A percentile compares a stretch with the other conserved stretches of the same genome.
These are phyloP conservation scores for Krasilnikovozyma curviuscula DNA, from an alignment of 768 basidiomycete species.

Conservation along the genomic window DNA sequence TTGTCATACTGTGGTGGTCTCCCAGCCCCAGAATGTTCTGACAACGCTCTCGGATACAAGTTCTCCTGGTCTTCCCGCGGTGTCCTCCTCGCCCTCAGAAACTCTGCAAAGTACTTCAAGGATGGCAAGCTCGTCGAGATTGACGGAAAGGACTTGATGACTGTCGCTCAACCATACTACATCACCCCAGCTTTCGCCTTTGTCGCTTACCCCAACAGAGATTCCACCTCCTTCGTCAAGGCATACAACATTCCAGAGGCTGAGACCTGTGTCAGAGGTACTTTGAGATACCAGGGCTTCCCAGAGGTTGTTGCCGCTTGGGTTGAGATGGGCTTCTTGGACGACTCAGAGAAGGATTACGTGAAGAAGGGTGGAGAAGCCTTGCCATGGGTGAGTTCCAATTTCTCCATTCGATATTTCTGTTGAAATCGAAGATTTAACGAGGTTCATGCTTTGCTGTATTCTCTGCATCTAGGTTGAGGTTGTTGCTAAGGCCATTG, in stretches of 20 bases:
- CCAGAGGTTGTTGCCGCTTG: conserved; percentile 77
- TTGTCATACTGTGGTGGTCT: conserved; percentile 90
- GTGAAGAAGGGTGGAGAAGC: conserved; percentile 38
- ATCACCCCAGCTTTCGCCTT: conserved; percentile 91
- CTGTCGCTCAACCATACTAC: conserved; percentile 73
- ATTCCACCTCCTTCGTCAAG: conserved; percentile 75
- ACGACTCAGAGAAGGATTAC: conserved; percentile 57
- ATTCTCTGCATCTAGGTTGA: conserved; percentile 28
- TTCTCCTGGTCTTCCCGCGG: conserved; percentile 98
- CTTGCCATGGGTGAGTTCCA: conserved; percentile 43
- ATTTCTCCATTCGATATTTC: conserved; percentile 2
- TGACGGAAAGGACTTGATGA: conserved; percentile 67
- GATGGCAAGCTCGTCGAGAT: conserved; percentile 46
- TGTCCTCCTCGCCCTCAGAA: conserved; percentile 82
- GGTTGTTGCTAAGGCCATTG: conserved; percentile 54
- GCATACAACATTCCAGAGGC: conserved; percentile 87
- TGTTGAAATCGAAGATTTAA: neutral
- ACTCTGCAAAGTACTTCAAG: conserved; percentile 62
- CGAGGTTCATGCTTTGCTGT: neutral
- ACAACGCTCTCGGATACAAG: conserved; percentile 95
- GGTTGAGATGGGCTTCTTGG: conserved; percentile 71
- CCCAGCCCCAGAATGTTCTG: conserved; percentile 71
- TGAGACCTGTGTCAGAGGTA: conserved; percentile 78
- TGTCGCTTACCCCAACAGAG: conserved; percentile 90
- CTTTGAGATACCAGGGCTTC: conserved; percentile 89